phyloP scores from a whole-genome alignment of 192 early-diverging fungal genomes.

The Gigaspora rosea region DNA sequence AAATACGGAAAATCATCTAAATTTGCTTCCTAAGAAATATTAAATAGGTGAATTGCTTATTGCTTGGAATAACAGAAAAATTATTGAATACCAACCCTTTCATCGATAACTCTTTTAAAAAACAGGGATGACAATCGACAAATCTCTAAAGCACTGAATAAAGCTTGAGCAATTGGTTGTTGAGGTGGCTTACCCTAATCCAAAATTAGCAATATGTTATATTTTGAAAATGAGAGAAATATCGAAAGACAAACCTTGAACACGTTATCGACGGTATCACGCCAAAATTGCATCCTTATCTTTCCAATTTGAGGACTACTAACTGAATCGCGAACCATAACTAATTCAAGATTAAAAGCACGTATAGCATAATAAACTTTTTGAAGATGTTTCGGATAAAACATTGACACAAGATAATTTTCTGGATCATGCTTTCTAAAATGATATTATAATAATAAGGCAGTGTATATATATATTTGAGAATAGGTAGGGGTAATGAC shows the following conservation, averaged over 20 bases:
- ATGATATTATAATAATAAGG: not conserved
- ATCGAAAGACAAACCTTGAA: conserved; percentile 49
- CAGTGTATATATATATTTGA: no score
- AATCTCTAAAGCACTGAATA: conserved; percentile 51
- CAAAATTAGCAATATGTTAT: conserved; percentile 5
- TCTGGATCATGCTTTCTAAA: conserved; percentile 73
- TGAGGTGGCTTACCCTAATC: conserved; percentile 63
- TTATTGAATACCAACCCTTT: conserved; percentile 46
- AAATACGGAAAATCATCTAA: conserved; percentile 68
- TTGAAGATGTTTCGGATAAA: conserved; percentile 69
- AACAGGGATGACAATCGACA: conserved; percentile 69
- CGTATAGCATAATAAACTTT: conserved; percentile 74
- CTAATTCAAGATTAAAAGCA: conserved; percentile 90
- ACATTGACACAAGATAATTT: conserved; percentile 74
- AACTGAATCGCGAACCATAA: conserved; percentile 73
- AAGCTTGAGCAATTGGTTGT: conserved; percentile 74
- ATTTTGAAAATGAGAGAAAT: conserved; percentile 26
- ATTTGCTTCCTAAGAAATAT: conserved; percentile 49
- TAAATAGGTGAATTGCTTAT: not conserved
- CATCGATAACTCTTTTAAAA: conserved; percentile 79
- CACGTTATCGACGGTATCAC: conserved; percentile 71
- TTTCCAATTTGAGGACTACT: conserved; percentile 68
- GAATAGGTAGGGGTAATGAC: not conserved
- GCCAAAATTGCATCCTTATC: conserved; percentile 90
- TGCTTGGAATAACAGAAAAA: not conserved